Evolutionary conservation across 768 basidiomycete genomes (phyloP), one percentile per base, ranked within the genome.

Genomic region (Cystofilobasidium ferigula): DNA sequence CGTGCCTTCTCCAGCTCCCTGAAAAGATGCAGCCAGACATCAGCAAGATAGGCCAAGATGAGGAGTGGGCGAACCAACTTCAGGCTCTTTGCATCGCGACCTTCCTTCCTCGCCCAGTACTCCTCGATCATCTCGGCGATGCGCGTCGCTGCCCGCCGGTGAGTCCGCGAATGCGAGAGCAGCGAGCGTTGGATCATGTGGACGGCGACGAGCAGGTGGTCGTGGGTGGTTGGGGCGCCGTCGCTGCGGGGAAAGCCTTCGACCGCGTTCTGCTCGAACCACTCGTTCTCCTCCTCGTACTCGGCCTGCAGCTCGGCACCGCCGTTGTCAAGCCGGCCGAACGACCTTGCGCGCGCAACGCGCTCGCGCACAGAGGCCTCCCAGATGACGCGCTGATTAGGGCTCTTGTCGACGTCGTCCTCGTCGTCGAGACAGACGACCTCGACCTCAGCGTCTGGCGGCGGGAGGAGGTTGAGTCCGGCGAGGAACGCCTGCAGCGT

Each of bases 81-180:
- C 64, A 76, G 78, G 22, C 80, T 81, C 72, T 79, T 82, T 35
- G 86, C 85, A 63, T 84, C 85, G 71, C 80, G 82, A 35, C 81
- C 79, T 40, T 81, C 84, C 59, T 84, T 79, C 35, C 77, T 79
- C 70, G 87, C 88, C 83, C 88, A 95, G 74, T 93, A 86, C 26
- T 76, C 80, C 69, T 83, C 81, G 22, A 97, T 76, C 70, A 82
- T 82, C 38, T 77, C 78, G 3, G 88, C 85, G 63, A 91, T 80
- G 68, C 79, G 77, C 26, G 76, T 76, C n/a, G 80, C 85, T 0
- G 72, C 58, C 0, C 66, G 60, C 9, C 74, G 69, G 59, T 75
- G 73, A 5, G 72, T 69, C 78, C 73, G 76, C 79, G 74, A 68
- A 81, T 74, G 76, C 34, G 72, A 74, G 45, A 73, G 38, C 59